Evolutionary conservation across 2,329 filamentous ascomycete species (phyloP).

Genomic region (Fusarium sp.): DNA sequence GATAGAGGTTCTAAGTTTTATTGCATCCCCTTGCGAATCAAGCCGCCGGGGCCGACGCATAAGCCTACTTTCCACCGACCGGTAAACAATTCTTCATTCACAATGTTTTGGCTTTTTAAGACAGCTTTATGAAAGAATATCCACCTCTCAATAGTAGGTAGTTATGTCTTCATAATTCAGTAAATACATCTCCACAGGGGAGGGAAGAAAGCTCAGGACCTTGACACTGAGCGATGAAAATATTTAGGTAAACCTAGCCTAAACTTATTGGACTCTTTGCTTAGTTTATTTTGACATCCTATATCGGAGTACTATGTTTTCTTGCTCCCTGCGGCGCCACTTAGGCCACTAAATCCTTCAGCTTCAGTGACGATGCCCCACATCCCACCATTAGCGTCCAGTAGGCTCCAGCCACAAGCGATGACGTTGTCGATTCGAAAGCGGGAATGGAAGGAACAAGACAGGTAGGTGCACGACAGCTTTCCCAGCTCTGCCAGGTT

Average conservation of each 20-base stretch:
- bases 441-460: conserved; percentile 26
- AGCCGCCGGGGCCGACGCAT: too few relatives aligned
- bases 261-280: background rate
- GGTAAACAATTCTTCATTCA: too few relatives aligned
- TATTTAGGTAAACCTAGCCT: background rate
- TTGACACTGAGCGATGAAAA: background rate
- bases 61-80: too few relatives aligned
- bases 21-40: too few relatives aligned
- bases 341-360: conserved; percentile 11
- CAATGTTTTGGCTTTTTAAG: background rate
- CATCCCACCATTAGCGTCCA: conserved; percentile 21
- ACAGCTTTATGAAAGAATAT: background rate
- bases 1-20: too few relatives aligned
- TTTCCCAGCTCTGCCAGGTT: conserved; percentile 36
- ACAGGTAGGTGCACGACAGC: conserved; percentile 32
- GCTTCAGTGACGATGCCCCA: background rate
- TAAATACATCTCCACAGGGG: conserved; percentile 1
- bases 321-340: background rate
- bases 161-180: conserved; percentile 14
- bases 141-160: background rate
- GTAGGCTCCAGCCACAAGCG: conserved; percentile 44
- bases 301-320: background rate
- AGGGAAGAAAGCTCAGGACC: background rate
- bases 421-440: conserved; percentile 49
- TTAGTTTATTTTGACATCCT: background rate